Evolutionary conservation across 1,139 yeast species (phyloP), one percentile per base, ranked within the genome.

Genomic region (Pichia kudriavzevii): DNA sequence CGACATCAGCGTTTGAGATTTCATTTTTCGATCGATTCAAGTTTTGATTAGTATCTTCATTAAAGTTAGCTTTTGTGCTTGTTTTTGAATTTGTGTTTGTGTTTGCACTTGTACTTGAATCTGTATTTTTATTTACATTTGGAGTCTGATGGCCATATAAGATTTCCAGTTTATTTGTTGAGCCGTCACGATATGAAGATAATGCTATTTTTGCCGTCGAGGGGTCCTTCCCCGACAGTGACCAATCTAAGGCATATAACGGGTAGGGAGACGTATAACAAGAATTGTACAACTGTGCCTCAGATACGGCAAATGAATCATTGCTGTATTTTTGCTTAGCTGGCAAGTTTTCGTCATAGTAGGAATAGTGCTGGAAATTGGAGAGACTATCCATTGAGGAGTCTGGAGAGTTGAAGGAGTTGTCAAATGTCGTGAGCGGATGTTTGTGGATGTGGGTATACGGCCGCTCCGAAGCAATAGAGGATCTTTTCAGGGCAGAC

Each of bases 131-230:
- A 22, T 35, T 26, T 14, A 30, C 18, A 8, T 7, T 7, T 35
- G 8, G 25, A 22, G 12, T 22, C n/a, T 22, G 16, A 10, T 3
- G 51, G 51, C 76, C 78, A 40, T 64, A 68, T 6, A 71, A 50
- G 5, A 72, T 56, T 44, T 68, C 70, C 20, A 79, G 52, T 46
- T 67, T 69, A 55, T 82, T 83, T 32, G 63, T 59, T 18, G 72
- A 60, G 31, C 83, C 91, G 55, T 84, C 95, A 37, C 80, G 69
- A 53, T 74, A 80, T 1, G 93, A 69, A 12, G 79, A 68, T 20
- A 81, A 56, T 1, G 85, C 93, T 9, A 83, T 58, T 37, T 70
- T 61, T 14, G 78, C 79, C 15, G 56, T 48, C 12, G 64, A 64
- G n/a, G n/a, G n/a, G 4, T 59, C 58, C 9, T 57, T 55, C 13